These are phyloP conservation scores for Suillus subalutaceus DNA, from an alignment of 768 basidiomycete genomes.

Conservation along the genomic window DNA sequence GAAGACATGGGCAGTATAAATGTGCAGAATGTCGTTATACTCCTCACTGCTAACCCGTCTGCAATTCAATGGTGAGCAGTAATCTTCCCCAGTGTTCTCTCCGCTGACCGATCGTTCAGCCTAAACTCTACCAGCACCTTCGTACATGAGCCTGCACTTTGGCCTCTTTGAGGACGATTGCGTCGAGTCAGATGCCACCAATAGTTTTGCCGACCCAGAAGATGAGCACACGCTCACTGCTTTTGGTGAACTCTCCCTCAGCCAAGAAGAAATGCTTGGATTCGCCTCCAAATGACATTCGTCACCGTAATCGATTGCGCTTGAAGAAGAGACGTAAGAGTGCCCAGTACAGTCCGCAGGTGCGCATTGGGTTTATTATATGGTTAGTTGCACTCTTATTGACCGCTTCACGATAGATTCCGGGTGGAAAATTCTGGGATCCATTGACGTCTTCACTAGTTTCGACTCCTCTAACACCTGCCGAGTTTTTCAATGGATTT, in stretches of 20 bases:
- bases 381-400: neutral
- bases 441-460: neutral
- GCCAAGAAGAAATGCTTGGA: constrained; percentile 39
- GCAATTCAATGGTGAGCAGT: neutral
- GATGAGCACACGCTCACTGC: constrained; percentile 45
- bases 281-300: constrained; percentile 5
- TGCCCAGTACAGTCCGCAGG: neutral
- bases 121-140: neutral
- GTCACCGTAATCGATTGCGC: constrained; percentile 20
- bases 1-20: neutral
- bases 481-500: neutral
- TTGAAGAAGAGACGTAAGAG: constrained; percentile 20
- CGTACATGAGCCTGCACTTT: neutral
- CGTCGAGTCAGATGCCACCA: neutral
- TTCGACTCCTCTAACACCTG: neutral
- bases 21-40: neutral
- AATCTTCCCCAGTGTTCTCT: neutral
- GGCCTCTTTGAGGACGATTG: neutral
- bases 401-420: neutral
- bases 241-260: constrained; percentile 50
- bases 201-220: constrained; percentile 19
- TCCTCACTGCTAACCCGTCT: neutral
- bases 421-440: neutral
- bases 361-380: neutral
- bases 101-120: neutral